A percentile compares a stretch with the other conserved stretches of the same genome.
Conservation (phyloP, 2,329 filamentous ascomycete species). For the Claviceps maximensis region DNA sequence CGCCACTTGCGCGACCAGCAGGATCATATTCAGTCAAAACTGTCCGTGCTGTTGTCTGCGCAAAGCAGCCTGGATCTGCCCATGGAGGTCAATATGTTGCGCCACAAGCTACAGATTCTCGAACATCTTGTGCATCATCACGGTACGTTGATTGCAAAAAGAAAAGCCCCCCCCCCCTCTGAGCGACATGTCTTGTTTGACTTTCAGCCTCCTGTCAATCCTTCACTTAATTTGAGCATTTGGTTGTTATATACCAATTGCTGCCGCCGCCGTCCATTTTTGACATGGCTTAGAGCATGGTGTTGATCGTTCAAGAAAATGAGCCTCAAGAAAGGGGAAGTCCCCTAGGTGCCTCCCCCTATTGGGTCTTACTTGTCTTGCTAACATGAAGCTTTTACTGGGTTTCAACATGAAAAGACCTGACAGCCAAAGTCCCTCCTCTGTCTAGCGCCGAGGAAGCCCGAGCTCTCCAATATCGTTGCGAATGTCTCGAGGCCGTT, state of each 20-base stretch:
- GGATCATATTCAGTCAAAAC: slow-evolving; percentile 37
- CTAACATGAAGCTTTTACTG: slow-evolving; percentile 1
- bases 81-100: slow-evolving; percentile 40
- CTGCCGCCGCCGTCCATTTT: not conserved
- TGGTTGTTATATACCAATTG: not conserved
- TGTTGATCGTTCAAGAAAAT: not conserved
- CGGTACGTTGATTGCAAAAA: slow-evolving; percentile 25
- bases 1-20: slow-evolving; percentile 36
- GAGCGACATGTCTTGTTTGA: not conserved
- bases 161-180: not conserved
- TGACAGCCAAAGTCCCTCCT: slow-evolving; percentile 23
- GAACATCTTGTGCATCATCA: slow-evolving; percentile 34
- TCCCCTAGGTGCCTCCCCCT: not conserved
- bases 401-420: slow-evolving; percentile 10
- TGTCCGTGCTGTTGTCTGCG: slow-evolving; percentile 33
- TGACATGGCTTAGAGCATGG: not conserved
- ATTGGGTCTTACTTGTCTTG: not conserved
- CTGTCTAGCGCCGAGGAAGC: slow-evolving; percentile 45
- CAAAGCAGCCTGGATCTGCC: slow-evolving; percentile 34
- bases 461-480: slow-evolving; percentile 41
- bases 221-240: slow-evolving; percentile 2
- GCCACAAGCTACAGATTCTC: slow-evolving; percentile 38
- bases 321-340: not conserved
- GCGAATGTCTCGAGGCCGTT: slow-evolving; percentile 42
- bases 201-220: not conserved